Evolutionary conservation across 306 rosid genomes (phyloP), one percentile per base, ranked within the genome.

Genomic region (Medicago lupulina): DNA sequence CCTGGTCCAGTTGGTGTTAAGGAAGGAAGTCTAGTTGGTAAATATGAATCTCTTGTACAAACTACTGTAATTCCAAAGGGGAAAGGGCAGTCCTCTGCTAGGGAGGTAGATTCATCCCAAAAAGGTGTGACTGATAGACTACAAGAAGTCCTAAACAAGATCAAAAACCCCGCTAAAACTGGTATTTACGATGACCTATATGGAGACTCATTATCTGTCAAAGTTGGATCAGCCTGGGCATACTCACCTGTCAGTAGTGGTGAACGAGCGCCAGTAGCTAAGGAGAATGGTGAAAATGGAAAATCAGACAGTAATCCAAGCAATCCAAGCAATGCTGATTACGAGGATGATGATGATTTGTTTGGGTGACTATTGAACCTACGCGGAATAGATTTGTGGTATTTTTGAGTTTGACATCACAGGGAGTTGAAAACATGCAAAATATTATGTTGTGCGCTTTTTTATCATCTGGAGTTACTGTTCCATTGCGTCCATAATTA

Each of bases 1-100:
- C 97, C 96, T 53, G 99, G 99, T 75, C 99, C 97, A 15, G 68
- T 95, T 16, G 99, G 96, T 53, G 97, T 95, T 58, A 92, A 92
- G 86, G 99, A 95, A 87, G 99, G 99, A 82, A 92, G 97, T 86
- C 88, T 95, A 38, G 99, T 95, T 14, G 97, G 99, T 74, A 92
- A 95, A 85, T 95, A 95, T 15, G 99, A 91, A 81, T 88, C 97
- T 76, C 96, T 95, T 81, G 93, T 95, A 77, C 99, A 90, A 86
- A 71, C 70, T 78, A 95, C 96, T 34, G 91, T 95, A 55, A 89
- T 95, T 83, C 99, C 99, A 55, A 95, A 86, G 83, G 97, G 97
- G 63, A 90, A 92, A 88, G 97, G 87, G 76, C 97, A 81, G 76
- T 82, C 85, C 80, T 75, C 67, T 66, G 80, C 51, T 4, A 87